A percentile compares a stretch with the other conserved stretches of the same genome.
Evolutionary conservation across 2,329 filamentous ascomycete genomes (phyloP).

Genomic region (Xylaria arbuscula): DNA sequence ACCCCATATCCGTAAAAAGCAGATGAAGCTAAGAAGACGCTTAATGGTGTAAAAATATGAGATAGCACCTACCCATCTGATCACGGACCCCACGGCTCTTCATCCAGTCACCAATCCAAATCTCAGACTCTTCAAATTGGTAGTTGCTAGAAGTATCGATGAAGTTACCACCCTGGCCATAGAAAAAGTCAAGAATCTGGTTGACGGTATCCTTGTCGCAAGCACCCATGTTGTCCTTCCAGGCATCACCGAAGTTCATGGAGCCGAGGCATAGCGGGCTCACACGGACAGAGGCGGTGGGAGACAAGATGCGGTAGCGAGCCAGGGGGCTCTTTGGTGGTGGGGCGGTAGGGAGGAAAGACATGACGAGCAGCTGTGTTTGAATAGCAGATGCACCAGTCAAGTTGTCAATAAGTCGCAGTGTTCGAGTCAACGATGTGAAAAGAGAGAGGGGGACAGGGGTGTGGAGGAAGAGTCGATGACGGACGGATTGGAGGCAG

Average conservation of each 20-base stretch:
- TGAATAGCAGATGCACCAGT: background rate
- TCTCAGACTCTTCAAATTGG: constrained; percentile 70
- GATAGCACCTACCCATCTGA: constrained; percentile 63
- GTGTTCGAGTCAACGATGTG: background rate
- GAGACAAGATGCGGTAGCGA: constrained; percentile 73
- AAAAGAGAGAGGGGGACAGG: background rate
- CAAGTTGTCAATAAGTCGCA: background rate
- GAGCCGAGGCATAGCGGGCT: constrained; percentile 72
- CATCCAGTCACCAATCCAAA: constrained; percentile 79
- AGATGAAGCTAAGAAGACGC: background rate
- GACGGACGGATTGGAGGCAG: background rate
- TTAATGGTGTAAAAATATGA: background rate
- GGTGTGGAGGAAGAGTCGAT: background rate
- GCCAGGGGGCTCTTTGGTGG: constrained; percentile 69
- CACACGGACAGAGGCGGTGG: constrained; percentile 73
- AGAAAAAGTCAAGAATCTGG: constrained; percentile 74
- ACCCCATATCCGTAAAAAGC: background rate
- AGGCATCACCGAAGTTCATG: constrained; percentile 68
- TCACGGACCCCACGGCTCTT: constrained; percentile 71
- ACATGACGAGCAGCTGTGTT: constrained; percentile 40
- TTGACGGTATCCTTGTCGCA: constrained; percentile 72
- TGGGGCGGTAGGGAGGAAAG: constrained; percentile 50
- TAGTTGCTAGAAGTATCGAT: constrained; percentile 79
- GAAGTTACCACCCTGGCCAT: constrained; percentile 74
- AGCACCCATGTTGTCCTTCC: constrained; percentile 69